Evolutionary conservation across 2,329 filamentous ascomycete species (phyloP), one percentile per base, ranked within the genome.

Genomic region (Macrophomina tecta): DNA sequence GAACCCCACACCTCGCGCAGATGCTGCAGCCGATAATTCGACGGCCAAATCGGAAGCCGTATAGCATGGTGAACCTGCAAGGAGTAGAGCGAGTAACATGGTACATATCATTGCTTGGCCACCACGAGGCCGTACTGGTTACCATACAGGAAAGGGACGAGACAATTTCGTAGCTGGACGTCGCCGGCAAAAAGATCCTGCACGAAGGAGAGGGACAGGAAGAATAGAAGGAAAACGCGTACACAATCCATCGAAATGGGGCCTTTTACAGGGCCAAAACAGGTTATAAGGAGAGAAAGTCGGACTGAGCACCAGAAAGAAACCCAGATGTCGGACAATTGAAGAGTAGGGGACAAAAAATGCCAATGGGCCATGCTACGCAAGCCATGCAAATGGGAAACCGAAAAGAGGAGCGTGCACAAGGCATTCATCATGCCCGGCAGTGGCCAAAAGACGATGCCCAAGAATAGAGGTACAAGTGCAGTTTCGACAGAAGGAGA

Each of bases 381-480:
- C 63, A 56, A 48, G 51, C 63, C 51, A 56, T 65, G 63, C 63
- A 58, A 38, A 58, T 16, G 28, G 34, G 23, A 61, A 30, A 49
- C 58, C 32, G 45, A 62, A 62, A 65, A 18, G 14, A 28, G n/a
- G 18, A 48, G 36, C n/a, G 40, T 38, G 36, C 16, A 28, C 23
- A 34, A 42, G 30, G 6, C 34, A 49, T 58, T 28, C 40, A 38
- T 51, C 30, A 53, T 49, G 42, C 52, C 51, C 63, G 49, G 30
- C 40, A 40, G 42, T 65, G 52, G 12, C 16, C 30, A 56, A 65
- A 34, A 49, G 42, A 48, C 30, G 8, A 58, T 30, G 12, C 42
- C 18, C 18, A n/a, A 23, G 18, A 34, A 38, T 40, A 48, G 23
- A 58, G 32, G 49, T 38, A 58, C 40, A 49, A 30, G 28, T 8